Base-by-base conservation (phyloP, 1,139 yeast species). In the Candida gigantensis region DNA sequence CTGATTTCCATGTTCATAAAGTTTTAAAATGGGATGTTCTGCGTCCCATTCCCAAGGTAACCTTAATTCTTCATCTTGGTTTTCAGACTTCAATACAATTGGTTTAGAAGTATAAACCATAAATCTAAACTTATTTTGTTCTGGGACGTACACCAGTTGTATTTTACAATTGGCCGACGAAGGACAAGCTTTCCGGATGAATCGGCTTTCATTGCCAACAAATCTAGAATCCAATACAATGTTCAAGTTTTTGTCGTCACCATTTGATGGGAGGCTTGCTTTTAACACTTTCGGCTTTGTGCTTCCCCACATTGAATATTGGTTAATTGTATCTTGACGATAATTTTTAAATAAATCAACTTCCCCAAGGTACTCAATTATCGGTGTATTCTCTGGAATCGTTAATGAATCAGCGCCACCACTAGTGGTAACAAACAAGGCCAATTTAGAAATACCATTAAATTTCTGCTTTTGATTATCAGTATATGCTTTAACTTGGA, bases 1-100 rank as follows among this genome's bases (percentile, higher is more conserved):
- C 3, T 46, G 43, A 18, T 60, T 47, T 9, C 57, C 44, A 3
- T 40, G 43, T 23, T 42, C 55, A 28, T 74, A 68, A 41, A 85
- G 59, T 46, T 71, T 72, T 39, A 66, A 64, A 25, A 87, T 84
- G 2, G 97, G 96, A 55, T 89, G 96, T 9, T 62, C 50, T 4
- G 61, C 54, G 54, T 89, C 96, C 96, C 96, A 90, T 45, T 84
- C 87, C 97, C 97, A 90, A 2, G 78, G 78, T 16, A 87, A 62
- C 1, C 94, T 74, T 24, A 90, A 62, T 56, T 90, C 97, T 27
- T 81, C 88, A 10, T 60, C 66, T 5, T 45, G 27, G 5, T 46
- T 42, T 4, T 59, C 65, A 2, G 57, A 43, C 26, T 52, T 53
- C 23, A 70, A 48, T 7, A 37, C 44, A 15, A 90, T 77, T 3